Percentiles rank a stretch among this genome's conserved stretches.
Evolutionary conservation across 2,329 filamentous ascomycete genomes (phyloP).

Genomic region (Calonectria leucothoes): DNA sequence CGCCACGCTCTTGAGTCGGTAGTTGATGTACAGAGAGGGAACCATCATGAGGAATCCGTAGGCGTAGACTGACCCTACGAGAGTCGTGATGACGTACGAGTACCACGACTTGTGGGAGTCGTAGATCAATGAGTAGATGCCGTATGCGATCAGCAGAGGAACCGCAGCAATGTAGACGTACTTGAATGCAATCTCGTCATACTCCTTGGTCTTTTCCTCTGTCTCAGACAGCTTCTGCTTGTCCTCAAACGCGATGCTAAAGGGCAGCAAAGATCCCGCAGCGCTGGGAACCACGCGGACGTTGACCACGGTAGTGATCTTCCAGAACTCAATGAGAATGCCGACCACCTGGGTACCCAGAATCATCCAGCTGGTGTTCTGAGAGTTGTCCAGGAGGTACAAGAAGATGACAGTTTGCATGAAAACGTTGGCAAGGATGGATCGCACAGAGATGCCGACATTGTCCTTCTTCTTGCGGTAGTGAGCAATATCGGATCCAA

Average conservation of each 20-base stretch:
- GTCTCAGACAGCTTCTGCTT: slow-evolving; percentile 96
- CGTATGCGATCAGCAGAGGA: slow-evolving; percentile 89
- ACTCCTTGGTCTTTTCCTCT: slow-evolving; percentile 98
- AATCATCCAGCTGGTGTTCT: slow-evolving; percentile 99
- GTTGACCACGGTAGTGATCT: slow-evolving; percentile 94
- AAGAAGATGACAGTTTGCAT: slow-evolving; percentile 98
- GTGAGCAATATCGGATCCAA: slow-evolving; percentile 97
- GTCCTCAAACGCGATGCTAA: slow-evolving; percentile 88
- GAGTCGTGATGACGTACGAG: slow-evolving; percentile 92
- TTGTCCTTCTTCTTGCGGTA: slow-evolving; percentile 99
- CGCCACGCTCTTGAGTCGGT: slow-evolving; percentile 92
- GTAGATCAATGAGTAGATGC: slow-evolving; percentile 90
- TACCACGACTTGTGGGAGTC: slow-evolving; percentile 99
- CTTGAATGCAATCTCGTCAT: slow-evolving; percentile 96
- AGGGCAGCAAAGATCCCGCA: slow-evolving; percentile 80
- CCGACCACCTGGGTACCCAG: slow-evolving; percentile 91
- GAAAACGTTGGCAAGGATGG: slow-evolving; percentile 96
- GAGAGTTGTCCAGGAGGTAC: slow-evolving; percentile 96
- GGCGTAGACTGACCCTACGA: slow-evolving; percentile 95
- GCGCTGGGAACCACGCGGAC: slow-evolving; percentile 80
- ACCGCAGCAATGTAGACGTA: slow-evolving; percentile 96
- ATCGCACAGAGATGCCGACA: slow-evolving; percentile 94
- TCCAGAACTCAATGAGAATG: slow-evolving; percentile 81
- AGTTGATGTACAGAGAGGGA: slow-evolving; percentile 97
- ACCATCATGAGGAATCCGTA: slow-evolving; percentile 99